Evolutionary conservation across 208 protist genomes (phyloP), one percentile per base, ranked within the genome.

Genomic region (Trypanosoma melophagium): DNA sequence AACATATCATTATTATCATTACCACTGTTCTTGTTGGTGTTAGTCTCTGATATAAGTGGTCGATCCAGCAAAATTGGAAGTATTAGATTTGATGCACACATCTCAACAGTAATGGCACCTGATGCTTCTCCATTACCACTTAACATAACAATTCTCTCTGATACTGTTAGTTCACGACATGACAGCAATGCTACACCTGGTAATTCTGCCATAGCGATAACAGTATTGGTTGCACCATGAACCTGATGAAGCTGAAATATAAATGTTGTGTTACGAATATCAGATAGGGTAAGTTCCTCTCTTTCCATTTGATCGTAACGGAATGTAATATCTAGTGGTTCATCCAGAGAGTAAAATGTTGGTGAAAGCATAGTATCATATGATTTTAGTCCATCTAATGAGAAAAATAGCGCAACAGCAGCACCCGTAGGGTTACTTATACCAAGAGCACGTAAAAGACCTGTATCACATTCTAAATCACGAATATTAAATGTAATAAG

Each of bases 341-440:
- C 84, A 40, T 78, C 47, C 19, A 93, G 76, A 19, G 73, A 45
- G 71, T 87, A 76, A 41, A 92, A 75, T 5, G 81, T 78, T 4
- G 84, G 85, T 16, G 83, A 87, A 17, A 95, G 49, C 90, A 93
- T 95, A 25, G 87, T 83, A 51, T 93, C 87, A 64, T 89, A 90
- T 22, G 80, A 80, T 7, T 73, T 72, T 9, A 93, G 60, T 51
- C 87, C 90, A 62, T 93, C 90, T 21, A 93, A 57, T 16, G 86
- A 78, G 61, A 93, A 83, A 55, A 93, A 93, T 50, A 90, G 31
- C 12, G 75, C 74, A 7, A 66, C 57, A 12, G 83, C 76, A 17
- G 87, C 78, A 7, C 64, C 59, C 7, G 57, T 21, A 17, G 78
- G 54, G 45, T 75, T 47, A 42, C 64, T 57, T 19, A 86, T 62